phyloP scores from a whole-genome alignment of 208 protist genomes.

The Naegleria gruberi region DNA sequence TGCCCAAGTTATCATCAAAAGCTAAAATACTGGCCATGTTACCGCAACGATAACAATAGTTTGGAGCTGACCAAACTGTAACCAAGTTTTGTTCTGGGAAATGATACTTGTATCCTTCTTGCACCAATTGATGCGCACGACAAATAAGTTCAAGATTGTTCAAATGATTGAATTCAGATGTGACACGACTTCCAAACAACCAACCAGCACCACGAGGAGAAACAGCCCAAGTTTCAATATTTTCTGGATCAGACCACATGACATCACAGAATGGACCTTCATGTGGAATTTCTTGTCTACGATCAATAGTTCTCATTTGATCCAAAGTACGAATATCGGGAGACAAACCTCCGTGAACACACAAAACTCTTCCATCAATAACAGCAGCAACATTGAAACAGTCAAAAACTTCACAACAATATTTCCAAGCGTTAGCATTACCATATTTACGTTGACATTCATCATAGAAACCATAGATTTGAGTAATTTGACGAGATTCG shows the following conservation, averaged over 20 bases:
- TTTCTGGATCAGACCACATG: conserved; percentile 61
- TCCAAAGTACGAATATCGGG: conserved; percentile 75
- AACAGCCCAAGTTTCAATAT: background rate
- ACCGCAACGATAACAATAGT: conserved; percentile 43
- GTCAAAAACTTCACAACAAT: conserved; percentile 98
- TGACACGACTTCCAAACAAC: conserved; percentile 64
- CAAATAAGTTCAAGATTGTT: conserved; percentile 70
- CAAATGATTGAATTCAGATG: conserved; percentile 62
- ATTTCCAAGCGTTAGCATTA: conserved; percentile 88
- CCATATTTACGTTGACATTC: conserved; percentile 72
- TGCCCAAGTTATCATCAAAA: conserved; percentile 65
- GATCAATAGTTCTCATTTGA: conserved; percentile 67
- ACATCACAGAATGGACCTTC: conserved; percentile 51
- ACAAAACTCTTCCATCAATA: conserved; percentile 85
- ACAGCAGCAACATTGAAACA: conserved; percentile 93
- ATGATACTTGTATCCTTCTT: conserved; percentile 73
- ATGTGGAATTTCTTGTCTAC: conserved; percentile 71
- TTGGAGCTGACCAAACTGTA: conserved; percentile 27
- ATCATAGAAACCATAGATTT: conserved; percentile 81
- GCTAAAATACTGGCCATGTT: conserved; percentile 77
- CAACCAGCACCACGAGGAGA: conserved; percentile 64
- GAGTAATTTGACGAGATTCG: conserved; percentile 67
- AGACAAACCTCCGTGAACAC: conserved; percentile 95
- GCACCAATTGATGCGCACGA: conserved; percentile 77
- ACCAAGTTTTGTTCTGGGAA: conserved; percentile 34